A percentile compares a stretch with the other conserved stretches of the same genome.
phyloP scores from a whole-genome alignment of 2,329 filamentous ascomycete species.

The Talaromyces amestolkiae region DNA sequence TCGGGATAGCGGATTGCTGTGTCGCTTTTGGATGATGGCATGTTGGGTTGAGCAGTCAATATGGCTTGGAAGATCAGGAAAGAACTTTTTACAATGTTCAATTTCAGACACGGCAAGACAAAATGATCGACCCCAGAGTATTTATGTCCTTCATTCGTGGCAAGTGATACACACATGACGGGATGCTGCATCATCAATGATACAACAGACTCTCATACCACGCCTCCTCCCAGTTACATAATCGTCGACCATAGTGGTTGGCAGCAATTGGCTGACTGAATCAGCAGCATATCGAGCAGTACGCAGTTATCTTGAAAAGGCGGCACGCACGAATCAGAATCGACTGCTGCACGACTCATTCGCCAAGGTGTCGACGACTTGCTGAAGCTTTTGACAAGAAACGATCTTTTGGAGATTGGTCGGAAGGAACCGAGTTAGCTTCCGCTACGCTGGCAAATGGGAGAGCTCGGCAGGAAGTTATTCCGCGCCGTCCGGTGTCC shows the following conservation, averaged over 20 bases:
- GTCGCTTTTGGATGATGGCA: conserved; percentile 32
- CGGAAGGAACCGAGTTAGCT: neutral
- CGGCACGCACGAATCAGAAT: neutral
- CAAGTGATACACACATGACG: conserved; percentile 19
- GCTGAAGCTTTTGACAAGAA: neutral
- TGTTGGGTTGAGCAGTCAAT: neutral
- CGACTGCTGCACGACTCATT: too few species aligned
- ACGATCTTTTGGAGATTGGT: neutral
- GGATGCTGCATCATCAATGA: conserved; percentile 14
- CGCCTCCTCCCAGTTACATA: conserved; percentile 8
- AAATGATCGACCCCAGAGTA: neutral
- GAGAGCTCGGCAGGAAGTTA: neutral
- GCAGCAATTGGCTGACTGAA: neutral
- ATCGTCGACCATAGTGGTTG: neutral
- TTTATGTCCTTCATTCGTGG: conserved; percentile 16
- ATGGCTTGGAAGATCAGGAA: neutral
- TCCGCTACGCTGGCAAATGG: neutral
- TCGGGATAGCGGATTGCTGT: conserved; percentile 27
- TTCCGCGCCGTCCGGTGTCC: neutral
- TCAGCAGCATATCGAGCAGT: neutral
- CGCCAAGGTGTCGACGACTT: neutral
- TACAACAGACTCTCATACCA: neutral
- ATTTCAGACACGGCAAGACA: neutral
- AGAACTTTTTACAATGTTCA: neutral
- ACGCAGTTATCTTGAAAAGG: neutral